These are phyloP conservation scores for Rubia peregrina DNA, from an alignment of 305 asterid species.

Conservation along the genomic window DNA sequence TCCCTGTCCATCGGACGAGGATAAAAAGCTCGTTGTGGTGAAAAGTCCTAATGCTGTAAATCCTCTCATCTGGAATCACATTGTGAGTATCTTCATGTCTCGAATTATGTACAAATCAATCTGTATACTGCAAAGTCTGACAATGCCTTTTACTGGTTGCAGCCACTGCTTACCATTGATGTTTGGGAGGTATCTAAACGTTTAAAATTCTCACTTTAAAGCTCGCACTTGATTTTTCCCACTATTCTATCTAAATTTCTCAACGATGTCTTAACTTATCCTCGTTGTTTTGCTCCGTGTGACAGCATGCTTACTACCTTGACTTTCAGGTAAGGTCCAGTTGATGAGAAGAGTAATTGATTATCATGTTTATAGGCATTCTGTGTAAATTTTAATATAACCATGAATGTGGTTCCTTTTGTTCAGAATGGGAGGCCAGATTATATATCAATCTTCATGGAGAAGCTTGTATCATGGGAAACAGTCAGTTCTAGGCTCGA, in stretches of 20 bases:
- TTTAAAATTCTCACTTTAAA: not conserved
- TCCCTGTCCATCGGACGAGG: conserved; percentile 72
- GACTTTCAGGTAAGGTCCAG: conserved; percentile 62
- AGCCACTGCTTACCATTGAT: conserved; percentile 93
- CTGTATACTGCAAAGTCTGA: not conserved
- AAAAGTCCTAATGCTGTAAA: conserved; percentile 95
- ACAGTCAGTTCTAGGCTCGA: conserved; percentile 76
- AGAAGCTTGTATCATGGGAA: conserved; percentile 94
- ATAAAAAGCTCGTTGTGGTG: conserved; percentile 75
- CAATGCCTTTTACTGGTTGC: conserved; percentile 28
- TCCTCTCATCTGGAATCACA: conserved; percentile 92
- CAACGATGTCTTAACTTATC: conserved; percentile 10
- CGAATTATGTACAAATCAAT: not conserved
- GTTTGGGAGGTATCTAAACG: conserved; percentile 83
- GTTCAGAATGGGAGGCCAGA: conserved; percentile 76
- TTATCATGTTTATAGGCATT: conserved; percentile 5
- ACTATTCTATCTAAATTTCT: not conserved
- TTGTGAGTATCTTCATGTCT: conserved; percentile 39
- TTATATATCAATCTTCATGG: conserved; percentile 68
- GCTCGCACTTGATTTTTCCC: not conserved
- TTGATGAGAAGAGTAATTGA: conserved; percentile 10
- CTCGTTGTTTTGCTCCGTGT: conserved; percentile 13
- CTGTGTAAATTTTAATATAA: not conserved
- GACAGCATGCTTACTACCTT: conserved; percentile 91
- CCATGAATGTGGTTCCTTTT: conserved; percentile 7